A percentile compares a stretch with the other conserved stretches of the same genome.
phyloP scores from a whole-genome alignment of 1,139 yeast species.

The Schwanniomyces etchellsii region DNA sequence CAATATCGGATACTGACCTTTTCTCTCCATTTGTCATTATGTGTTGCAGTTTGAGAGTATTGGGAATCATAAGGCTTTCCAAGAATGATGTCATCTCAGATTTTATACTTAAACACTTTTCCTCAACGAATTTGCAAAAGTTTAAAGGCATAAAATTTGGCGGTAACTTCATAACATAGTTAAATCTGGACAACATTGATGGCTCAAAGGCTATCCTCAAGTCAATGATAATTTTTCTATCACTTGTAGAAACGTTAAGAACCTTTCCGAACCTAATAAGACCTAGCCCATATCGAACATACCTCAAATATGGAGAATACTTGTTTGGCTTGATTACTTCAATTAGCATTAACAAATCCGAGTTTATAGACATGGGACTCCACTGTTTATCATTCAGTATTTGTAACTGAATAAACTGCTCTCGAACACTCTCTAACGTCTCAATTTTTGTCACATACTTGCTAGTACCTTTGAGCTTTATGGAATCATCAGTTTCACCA shows the following conservation, averaged over 20 bases:
- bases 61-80: too few relatives aligned
- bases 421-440: slow-evolving; percentile 4
- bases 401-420: slow-evolving; percentile 2
- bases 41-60: too few relatives aligned
- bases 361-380: slow-evolving; percentile 1
- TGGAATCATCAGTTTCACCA: slow-evolving; percentile 9
- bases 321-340: slow-evolving; percentile 28
- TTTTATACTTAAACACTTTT: too few relatives aligned
- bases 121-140: too few relatives aligned
- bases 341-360: slow-evolving; percentile 12
- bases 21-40: too few relatives aligned
- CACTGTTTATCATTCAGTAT: slow-evolving; percentile 3
- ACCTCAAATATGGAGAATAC: slow-evolving; percentile 15
- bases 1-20: too few relatives aligned
- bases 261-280: slow-evolving; percentile 12
- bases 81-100: too few relatives aligned
- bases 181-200: not conserved
- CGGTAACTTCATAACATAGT: slow-evolving; percentile 6
- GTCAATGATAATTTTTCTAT: not conserved
- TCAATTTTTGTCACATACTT: slow-evolving; percentile 20
- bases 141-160: too few relatives aligned
- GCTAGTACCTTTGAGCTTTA: slow-evolving; percentile 22
- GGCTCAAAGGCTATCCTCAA: not conserved
- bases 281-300: slow-evolving; percentile 22
- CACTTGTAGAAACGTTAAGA: not conserved